Conservation (phyloP, 2,329 filamentous ascomycete species). For the Aspergillus brunneoviolaceus region DNA sequence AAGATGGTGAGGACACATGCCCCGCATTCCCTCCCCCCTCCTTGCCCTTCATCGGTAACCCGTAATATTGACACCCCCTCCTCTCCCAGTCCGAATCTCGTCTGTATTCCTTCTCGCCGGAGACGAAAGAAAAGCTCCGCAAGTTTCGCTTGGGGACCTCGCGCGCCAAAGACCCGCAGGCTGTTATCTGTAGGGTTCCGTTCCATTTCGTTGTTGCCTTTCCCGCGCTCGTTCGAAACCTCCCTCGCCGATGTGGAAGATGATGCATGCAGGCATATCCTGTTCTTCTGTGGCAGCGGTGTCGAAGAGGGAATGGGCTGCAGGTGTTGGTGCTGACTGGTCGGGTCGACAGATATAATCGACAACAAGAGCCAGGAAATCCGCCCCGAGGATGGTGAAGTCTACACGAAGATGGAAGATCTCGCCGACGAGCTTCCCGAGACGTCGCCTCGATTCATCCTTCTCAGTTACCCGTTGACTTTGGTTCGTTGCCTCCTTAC, state of each 20-base stretch:
- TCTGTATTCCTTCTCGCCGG: slow-evolving; percentile 87
- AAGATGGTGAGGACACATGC: slow-evolving; percentile 19
- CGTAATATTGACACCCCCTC: neutral
- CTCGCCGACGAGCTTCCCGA: slow-evolving; percentile 89
- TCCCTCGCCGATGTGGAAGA: neutral
- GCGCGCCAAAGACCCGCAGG: slow-evolving; percentile 79
- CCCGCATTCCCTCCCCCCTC: slow-evolving; percentile 14
- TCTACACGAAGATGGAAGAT: slow-evolving; percentile 78
- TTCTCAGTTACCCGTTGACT: slow-evolving; percentile 88
- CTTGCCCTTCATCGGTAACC: neutral
- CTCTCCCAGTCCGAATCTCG: slow-evolving; percentile 70
- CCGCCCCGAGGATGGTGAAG: slow-evolving; percentile 73
- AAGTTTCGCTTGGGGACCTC: slow-evolving; percentile 95
- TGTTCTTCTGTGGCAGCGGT: no score
- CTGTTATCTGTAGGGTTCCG: slow-evolving; percentile 79
- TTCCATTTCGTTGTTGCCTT: neutral
- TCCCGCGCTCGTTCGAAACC: slow-evolving; percentile 3
- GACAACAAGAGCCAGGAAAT: slow-evolving; percentile 90
- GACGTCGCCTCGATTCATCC: slow-evolving; percentile 82
- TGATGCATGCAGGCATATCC: no score
- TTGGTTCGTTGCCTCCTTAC: slow-evolving; percentile 56
- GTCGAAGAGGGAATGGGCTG: no score
- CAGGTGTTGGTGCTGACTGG: slow-evolving; percentile 22
- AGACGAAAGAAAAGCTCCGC: slow-evolving; percentile 84
- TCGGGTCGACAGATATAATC: slow-evolving; percentile 68